phyloP scores from a whole-genome alignment of 768 basidiomycete species.

The Tylopilus felleus region DNA sequence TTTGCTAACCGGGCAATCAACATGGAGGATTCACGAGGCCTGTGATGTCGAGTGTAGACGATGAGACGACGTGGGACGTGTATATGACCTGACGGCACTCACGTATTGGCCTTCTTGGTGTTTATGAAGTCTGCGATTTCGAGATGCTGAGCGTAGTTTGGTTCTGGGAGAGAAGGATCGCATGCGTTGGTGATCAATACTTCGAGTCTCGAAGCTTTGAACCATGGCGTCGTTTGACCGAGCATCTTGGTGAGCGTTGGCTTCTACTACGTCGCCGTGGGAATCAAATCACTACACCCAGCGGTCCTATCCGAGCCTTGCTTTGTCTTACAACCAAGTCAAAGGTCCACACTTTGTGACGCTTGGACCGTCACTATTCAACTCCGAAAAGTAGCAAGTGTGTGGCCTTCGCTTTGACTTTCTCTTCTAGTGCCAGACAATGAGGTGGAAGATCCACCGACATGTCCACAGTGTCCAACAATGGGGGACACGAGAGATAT shows the following conservation, averaged over 20 bases:
- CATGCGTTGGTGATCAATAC: slow-evolving; percentile 78
- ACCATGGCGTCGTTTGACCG: slow-evolving; percentile 50
- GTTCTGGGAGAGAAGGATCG: slow-evolving; percentile 81
- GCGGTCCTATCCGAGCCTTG: not conserved
- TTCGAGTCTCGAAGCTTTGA: slow-evolving; percentile 60
- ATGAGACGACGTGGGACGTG: not conserved
- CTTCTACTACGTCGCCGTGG: not conserved
- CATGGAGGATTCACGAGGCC: slow-evolving; percentile 91
- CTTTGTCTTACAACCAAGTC: not conserved
- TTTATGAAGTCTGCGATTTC: slow-evolving; percentile 95
- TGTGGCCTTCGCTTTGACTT: slow-evolving; percentile 9
- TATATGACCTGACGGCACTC: slow-evolving; percentile 26
- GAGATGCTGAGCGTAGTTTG: slow-evolving; percentile 88
- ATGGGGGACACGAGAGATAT: not conserved
- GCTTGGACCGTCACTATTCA: not conserved
- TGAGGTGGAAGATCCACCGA: not conserved
- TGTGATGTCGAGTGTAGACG: slow-evolving; percentile 27
- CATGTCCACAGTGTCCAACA: slow-evolving; percentile 2
- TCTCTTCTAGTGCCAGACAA: not conserved
- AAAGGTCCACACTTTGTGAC: not conserved
- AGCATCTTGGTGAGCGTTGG: slow-evolving; percentile 38
- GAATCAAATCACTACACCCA: not conserved
- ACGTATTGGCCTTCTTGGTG: slow-evolving; percentile 95
- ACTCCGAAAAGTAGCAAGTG: not conserved
- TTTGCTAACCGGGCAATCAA: slow-evolving; percentile 80